Evolutionary conservation across 192 early-diverging fungal genomes (phyloP).

Genomic region (Coemansia interrupta): DNA sequence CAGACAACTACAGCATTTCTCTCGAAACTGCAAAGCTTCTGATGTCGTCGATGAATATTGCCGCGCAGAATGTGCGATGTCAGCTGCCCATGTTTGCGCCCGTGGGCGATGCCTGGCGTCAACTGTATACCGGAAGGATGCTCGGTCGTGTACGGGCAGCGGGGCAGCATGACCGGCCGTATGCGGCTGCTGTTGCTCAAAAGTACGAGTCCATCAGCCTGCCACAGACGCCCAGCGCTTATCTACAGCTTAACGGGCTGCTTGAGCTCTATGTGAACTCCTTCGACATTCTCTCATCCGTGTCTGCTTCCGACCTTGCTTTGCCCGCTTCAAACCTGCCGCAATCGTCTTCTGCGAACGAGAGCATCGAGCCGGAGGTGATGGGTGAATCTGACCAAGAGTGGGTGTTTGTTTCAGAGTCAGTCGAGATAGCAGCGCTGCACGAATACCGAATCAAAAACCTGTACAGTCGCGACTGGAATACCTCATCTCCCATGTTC

Average conservation of each 20-base stretch:
- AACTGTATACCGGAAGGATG: slow-evolving; percentile 36
- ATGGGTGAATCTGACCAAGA: slow-evolving; percentile 1
- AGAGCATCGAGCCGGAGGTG: no score
- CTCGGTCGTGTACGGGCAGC: slow-evolving; percentile 1
- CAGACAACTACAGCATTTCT: slow-evolving; percentile 53
- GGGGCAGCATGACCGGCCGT: not conserved
- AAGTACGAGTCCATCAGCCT: slow-evolving; percentile 40
- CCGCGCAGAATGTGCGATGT: slow-evolving; percentile 64
- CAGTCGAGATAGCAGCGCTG: slow-evolving; percentile 25
- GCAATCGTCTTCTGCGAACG: no score
- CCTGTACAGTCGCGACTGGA: slow-evolving; percentile 47
- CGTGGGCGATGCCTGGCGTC: slow-evolving; percentile 48
- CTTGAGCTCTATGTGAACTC: slow-evolving; percentile 40
- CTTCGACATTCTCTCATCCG: slow-evolving; percentile 19
- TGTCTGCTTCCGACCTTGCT: not conserved
- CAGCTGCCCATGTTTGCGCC: slow-evolving; percentile 63
- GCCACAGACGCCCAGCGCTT: slow-evolving; percentile 28
- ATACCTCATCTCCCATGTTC: slow-evolving; percentile 24
- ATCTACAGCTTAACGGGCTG: slow-evolving; percentile 43
- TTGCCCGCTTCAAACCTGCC: no score
- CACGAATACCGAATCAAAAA: slow-evolving; percentile 45
- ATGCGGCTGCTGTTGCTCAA: slow-evolving; percentile 5
- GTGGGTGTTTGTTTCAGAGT: slow-evolving; percentile 23
- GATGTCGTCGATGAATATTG: slow-evolving; percentile 65
- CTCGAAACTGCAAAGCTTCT: slow-evolving; percentile 60